Evolutionary conservation across 2,329 filamentous ascomycete species (phyloP).

Genomic region (Penicillium paneum): DNA sequence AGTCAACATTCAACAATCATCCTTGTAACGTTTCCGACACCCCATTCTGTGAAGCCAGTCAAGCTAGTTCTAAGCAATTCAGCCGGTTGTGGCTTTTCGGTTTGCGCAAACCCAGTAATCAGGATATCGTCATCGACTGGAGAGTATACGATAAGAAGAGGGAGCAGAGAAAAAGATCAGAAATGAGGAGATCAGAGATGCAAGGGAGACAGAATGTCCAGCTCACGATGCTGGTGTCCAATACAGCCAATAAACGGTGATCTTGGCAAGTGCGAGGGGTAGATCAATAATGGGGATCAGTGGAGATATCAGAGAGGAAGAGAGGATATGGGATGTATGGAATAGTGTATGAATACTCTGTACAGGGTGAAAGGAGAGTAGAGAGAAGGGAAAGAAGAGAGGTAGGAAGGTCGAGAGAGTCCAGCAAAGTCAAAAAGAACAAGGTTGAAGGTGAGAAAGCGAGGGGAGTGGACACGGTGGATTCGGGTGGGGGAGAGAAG

Average conservation of each 20-base stretch:
- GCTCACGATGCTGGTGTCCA: slow-evolving; percentile 20
- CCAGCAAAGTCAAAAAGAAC: not conserved
- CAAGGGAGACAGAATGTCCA: slow-evolving; percentile 30
- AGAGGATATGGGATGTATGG: no score
- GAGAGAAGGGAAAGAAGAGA: not conserved
- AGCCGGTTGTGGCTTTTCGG: not conserved
- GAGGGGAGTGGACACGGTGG: slow-evolving; percentile 8
- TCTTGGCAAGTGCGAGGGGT: slow-evolving; percentile 18
- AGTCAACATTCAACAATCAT: slow-evolving; percentile 38
- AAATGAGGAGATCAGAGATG: slow-evolving; percentile 15
- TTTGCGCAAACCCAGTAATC: not conserved
- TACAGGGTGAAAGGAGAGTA: not conserved
- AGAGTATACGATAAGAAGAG: not conserved
- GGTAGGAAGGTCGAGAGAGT: not conserved
- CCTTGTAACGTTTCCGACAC: slow-evolving; percentile 45
- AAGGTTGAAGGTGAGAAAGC: not conserved
- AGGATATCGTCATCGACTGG: slow-evolving; percentile 1
- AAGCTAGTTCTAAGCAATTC: not conserved
- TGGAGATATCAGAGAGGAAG: not conserved
- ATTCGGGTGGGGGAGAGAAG: slow-evolving; percentile 1
- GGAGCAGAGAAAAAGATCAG: slow-evolving; percentile 3
- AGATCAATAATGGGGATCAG: not conserved
- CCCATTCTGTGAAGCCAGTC: slow-evolving; percentile 40
- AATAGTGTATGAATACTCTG: no score
- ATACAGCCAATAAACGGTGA: slow-evolving; percentile 18